Conservation (phyloP, 441 rosid genomes). For the Pelargonium australe region DNA sequence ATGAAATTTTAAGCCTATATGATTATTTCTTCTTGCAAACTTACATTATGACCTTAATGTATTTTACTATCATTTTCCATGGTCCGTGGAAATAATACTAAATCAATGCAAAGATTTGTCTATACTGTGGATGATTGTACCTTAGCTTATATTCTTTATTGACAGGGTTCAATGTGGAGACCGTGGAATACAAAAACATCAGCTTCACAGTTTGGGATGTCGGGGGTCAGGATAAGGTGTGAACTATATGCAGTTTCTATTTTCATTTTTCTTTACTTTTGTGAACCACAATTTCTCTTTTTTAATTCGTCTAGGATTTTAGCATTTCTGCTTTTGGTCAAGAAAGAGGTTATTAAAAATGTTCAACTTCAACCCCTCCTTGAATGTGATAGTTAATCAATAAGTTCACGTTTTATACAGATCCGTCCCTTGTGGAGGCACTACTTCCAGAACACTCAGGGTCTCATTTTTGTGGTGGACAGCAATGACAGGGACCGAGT, state of each 20-base stretch:
- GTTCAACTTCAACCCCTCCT: neutral
- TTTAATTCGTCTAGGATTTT: too few relatives aligned
- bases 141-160: neutral
- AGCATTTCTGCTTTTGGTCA: too few relatives aligned
- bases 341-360: too few relatives aligned
- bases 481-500: conserved; percentile 26
- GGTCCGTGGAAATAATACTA: too few relatives aligned
- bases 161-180: conserved; percentile 25
- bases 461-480: conserved; percentile 28
- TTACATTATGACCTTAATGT: too few relatives aligned
- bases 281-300: neutral
- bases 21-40: too few relatives aligned
- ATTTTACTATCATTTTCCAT: too few relatives aligned
- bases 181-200: conserved; percentile 28
- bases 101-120: too few relatives aligned
- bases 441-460: conserved; percentile 29
- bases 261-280: neutral
- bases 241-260: neutral
- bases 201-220: conserved; percentile 35
- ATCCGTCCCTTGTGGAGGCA: conserved; percentile 30
- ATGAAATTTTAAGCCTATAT: neutral
- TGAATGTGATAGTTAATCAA: conserved; percentile 3
- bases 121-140: neutral
- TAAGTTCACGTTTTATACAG: conserved; percentile 10
- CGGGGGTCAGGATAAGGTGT: conserved; percentile 29